phyloP scores from a whole-genome alignment of 2,329 filamentous ascomycete species.

The Ophiostoma sp. region DNA sequence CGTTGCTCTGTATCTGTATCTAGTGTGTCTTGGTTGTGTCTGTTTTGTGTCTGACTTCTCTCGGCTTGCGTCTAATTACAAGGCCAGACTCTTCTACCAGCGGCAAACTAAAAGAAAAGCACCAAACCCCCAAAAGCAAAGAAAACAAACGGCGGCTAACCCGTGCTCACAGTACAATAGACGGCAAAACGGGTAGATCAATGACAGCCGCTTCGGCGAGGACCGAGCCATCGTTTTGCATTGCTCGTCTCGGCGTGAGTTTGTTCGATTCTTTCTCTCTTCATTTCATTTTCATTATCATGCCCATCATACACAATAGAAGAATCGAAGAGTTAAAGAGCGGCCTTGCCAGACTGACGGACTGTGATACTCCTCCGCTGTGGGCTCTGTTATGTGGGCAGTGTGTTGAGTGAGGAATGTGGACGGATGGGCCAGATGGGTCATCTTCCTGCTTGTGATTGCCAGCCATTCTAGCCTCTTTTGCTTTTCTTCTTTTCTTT shows the following conservation, averaged over 20 bases:
- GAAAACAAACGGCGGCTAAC: neutral
- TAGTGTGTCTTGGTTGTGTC: too few relatives aligned
- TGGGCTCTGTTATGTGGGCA: neutral
- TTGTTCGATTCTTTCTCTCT: neutral
- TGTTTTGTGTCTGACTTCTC: neutral
- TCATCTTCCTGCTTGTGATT: neutral
- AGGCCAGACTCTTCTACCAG: neutral
- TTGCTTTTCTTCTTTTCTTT: neutral
- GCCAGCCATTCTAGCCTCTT: neutral
- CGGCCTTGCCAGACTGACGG: slow-evolving; percentile 7
- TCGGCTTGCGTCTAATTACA: neutral
- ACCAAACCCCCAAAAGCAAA: neutral
- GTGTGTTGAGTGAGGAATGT: neutral
- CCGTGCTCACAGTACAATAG: neutral
- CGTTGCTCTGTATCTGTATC: neutral
- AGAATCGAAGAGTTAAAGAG: neutral
- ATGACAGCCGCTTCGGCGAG: slow-evolving; percentile 7
- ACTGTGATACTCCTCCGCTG: neutral
- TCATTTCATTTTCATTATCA: too few relatives aligned
- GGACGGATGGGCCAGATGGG: neutral
- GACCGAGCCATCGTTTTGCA: slow-evolving; percentile 1
- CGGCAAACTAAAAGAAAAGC: neutral
- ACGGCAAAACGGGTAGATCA: neutral
- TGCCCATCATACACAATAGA: neutral
- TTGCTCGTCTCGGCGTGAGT: neutral